Conservation (phyloP, 2,329 filamentous ascomycete genomes). For the Fusarium verticillioides region DNA sequence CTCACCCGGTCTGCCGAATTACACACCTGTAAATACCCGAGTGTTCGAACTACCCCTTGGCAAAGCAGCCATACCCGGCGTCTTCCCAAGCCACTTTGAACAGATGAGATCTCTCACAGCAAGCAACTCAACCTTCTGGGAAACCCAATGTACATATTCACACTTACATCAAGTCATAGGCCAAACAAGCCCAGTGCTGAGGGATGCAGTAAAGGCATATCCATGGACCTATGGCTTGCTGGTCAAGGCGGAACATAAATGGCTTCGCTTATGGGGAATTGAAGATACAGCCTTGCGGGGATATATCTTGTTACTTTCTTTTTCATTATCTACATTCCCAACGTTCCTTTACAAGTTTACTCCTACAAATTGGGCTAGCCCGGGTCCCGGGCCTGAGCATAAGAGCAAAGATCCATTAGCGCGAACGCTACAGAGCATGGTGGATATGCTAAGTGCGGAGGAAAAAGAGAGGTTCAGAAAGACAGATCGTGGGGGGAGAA, state of each 20-base stretch:
- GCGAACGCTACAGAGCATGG: not conserved
- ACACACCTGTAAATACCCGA: not conserved
- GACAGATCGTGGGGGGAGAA: not conserved
- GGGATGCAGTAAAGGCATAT: not conserved
- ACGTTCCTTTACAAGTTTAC: not conserved
- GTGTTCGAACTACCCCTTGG: not conserved
- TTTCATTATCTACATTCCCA: not conserved
- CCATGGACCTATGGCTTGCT: not conserved
- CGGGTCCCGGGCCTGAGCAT: not conserved
- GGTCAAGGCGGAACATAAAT: not conserved
- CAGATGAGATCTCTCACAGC: not conserved
- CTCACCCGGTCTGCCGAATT: not conserved
- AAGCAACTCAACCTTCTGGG: not conserved
- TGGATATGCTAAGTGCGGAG: not conserved
- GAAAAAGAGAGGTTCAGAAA: not conserved
- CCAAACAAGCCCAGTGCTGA: not conserved
- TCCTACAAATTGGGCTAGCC: not conserved
- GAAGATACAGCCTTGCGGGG: not conserved
- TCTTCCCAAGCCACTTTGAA: not conserved
- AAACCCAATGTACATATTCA: not conserved
- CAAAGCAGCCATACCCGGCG: accelerated
- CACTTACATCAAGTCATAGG: not conserved
- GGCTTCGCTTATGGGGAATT: not conserved
- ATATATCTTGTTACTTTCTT: not conserved
- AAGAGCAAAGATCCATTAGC: not conserved